These are phyloP conservation scores for Globisporangium canariense DNA, from an alignment of 352 stramenopile genomes.

Conservation along the genomic window DNA sequence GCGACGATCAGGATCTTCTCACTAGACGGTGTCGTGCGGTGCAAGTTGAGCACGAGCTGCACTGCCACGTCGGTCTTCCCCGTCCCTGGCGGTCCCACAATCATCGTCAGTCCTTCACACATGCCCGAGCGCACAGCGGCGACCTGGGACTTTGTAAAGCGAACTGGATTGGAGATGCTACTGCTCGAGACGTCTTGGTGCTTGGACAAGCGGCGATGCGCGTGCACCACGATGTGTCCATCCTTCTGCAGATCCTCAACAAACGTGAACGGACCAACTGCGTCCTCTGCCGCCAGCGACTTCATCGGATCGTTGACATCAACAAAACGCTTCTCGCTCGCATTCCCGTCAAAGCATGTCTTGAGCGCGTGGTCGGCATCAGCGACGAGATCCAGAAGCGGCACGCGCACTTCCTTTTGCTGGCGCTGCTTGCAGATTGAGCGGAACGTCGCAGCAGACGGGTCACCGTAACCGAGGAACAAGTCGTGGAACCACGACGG, in stretches of 20 bases:
- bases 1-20: conserved; percentile 94
- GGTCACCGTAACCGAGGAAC: conserved; percentile 93
- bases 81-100: conserved; percentile 92
- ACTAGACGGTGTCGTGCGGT: conserved; percentile 63
- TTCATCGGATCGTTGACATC: conserved; percentile 31
- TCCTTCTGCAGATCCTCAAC: conserved; percentile 31
- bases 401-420: conserved; percentile 27
- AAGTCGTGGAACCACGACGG: conserved; percentile 94
- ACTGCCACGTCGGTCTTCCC: conserved; percentile 95
- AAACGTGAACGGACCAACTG: conserved; percentile 47
- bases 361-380: conserved; percentile 49
- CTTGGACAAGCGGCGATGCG: conserved; percentile 19
- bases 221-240: conserved; percentile 32
- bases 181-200: not conserved
- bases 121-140: conserved; percentile 90
- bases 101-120: conserved; percentile 91
- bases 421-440: conserved; percentile 48
- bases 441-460: conserved; percentile 73
- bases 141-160: conserved; percentile 92
- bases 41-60: conserved; percentile 93
- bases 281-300: conserved; percentile 30
- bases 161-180: conserved; percentile 25
- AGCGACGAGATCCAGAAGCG: conserved; percentile 40
- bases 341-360: conserved; percentile 18
- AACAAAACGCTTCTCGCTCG: conserved; percentile 25